Base-by-base conservation (phyloP, 495 filamentous ascomycete species). In the Xylaria castorea region DNA sequence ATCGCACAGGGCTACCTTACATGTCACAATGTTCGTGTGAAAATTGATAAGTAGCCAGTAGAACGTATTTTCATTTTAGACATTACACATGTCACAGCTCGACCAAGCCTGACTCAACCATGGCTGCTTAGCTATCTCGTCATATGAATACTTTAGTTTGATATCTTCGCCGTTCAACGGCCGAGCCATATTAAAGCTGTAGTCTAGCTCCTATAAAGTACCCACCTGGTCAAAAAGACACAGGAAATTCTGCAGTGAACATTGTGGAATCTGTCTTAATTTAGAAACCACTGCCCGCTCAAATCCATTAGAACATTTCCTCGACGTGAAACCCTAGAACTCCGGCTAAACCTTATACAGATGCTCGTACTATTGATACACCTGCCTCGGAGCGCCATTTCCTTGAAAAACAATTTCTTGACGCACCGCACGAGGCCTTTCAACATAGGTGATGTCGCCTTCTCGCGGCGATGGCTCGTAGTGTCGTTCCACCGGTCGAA, bases 381-480 rank as follows among this genome's bases (percentile, higher is more conserved):
- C 68, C 57, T 80, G 82, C 48, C 81, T 81, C 63, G 79, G 34
- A 42, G 70, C 30, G 11, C 73, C 73, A 72, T 79, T 80, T 48
- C 82, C 80, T 7, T 77, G 64, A 66, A 84, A 85, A 7, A 85
- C 74, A 27, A 83, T 71, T 6, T 83, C 81, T 27, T 80, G 82
- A 25, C 76, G 70, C 34, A 77, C 77, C 67, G 79, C 79, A 38
- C 79, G 79, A 14, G 81, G 79, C 14, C 79, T 77, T 44, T 87
- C 86, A 69, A 86, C 76, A 61, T 81, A 87, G n/a, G 82, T 76
- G 63, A 85, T 76, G 58, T 89, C 85, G 16, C 82, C 84, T 44
- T 83, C 83, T 48, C 78, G 79, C 38, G 75, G 77, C 20, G 74
- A 75, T 53, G 77, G 79, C 48, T 81, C 82, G 65, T 84, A 84